Evolutionary conservation across 306 rosid genomes (phyloP), one percentile per base, ranked within the genome.

Genomic region (Hippophae tibetana): DNA sequence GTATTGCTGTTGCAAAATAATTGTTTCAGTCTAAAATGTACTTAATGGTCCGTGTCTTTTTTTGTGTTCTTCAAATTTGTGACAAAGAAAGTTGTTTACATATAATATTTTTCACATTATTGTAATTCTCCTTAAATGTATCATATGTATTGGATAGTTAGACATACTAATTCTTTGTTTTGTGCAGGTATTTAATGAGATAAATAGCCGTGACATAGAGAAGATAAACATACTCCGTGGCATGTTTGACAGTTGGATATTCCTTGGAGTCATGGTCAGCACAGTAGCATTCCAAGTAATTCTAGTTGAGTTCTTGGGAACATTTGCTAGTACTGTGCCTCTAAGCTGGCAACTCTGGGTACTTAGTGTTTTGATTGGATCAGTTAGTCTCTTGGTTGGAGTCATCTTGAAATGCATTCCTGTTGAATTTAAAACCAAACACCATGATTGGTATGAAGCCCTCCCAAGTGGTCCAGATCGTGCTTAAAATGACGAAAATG

Each of bases 261-360:
- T 92, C 63, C 13, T 92, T 75, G 66, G 58, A 9, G 79, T 92
- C 47, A 77, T 92, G 49, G 74, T 73, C 3, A 42, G 65, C 67
- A 85, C 99, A 0, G 84, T 72, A 48, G 75, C 25, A 11, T 88
- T 88, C 74, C 99, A 92, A 82, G 78, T 57, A 27, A 57, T 84
- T 45, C 82, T 92, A 43, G 82, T 92, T 13, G 96, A 92, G 80
- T 77, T 88, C 75, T 74, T 92, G 70, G 99, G 99, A 18, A 51
- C 79, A 8, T 75, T 92, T 64, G 99, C 96, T 13, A 80, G 95
- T 86, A 92, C 96, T 9, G 99, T 88, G 45, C 96, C 99, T 54
- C 81, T 92, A 10, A 85, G 66, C 77, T 84, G 99, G 99, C 77
- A 82, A 78, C 41, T 92, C 13, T 92, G 99, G 99, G 55, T 79